Conservation (phyloP, 108 stramenopile genomes). For the Skeletonema costatum region DNA sequence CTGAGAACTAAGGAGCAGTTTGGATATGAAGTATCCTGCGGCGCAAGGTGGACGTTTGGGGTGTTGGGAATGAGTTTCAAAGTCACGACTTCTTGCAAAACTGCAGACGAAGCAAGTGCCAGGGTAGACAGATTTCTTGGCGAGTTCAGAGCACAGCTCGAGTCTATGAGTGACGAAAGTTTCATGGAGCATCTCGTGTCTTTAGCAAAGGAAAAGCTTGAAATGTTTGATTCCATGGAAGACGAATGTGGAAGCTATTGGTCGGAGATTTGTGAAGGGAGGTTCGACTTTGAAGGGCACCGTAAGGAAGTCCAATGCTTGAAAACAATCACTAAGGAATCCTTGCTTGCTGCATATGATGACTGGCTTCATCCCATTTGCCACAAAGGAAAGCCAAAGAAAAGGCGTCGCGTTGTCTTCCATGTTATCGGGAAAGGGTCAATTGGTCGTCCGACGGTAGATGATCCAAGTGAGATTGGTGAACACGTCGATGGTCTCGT, state of each 20-base stretch:
- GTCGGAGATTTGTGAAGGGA: conserved; percentile 68
- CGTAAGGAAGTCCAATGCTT: conserved; percentile 71
- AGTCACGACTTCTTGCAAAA: conserved; percentile 70
- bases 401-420: conserved; percentile 56
- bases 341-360: conserved; percentile 71
- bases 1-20: conserved; percentile 67
- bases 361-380: conserved; percentile 64
- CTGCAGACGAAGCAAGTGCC: conserved; percentile 55
- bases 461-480: conserved; percentile 21
- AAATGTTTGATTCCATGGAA: conserved; percentile 76
- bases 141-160: conserved; percentile 56
- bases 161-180: conserved; percentile 48
- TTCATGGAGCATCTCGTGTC: conserved; percentile 75
- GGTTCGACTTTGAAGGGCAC: conserved; percentile 67
- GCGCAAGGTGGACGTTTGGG: conserved; percentile 53
- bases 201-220: conserved; percentile 78
- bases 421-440: conserved; percentile 76
- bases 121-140: conserved; percentile 75
- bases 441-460: conserved; percentile 52
- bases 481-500: conserved; percentile 56
- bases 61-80: conserved; percentile 77
- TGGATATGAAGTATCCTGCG: conserved; percentile 47
- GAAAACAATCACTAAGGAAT: conserved; percentile 58
- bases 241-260: conserved; percentile 66
- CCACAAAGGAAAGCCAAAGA: conserved; percentile 27